phyloP scores from a whole-genome alignment of 345 rosid genomes.

The Syzygium grande region DNA sequence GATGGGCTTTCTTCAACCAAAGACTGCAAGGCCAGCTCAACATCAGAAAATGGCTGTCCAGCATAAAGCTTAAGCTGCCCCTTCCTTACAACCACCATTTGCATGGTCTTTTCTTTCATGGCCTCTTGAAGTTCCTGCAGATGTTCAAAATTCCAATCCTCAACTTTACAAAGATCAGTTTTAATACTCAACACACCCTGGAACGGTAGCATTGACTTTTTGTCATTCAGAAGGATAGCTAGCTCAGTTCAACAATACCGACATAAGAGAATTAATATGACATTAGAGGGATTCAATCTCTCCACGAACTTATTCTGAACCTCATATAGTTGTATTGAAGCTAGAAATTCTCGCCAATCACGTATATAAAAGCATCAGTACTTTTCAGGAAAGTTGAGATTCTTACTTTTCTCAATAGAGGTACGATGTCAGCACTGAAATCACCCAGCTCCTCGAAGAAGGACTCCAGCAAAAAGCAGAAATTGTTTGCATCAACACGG shows the following conservation, averaged over 20 bases:
- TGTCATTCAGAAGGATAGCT: not conserved
- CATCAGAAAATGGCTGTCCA: slow-evolving; percentile 68
- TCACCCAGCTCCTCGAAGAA: slow-evolving; percentile 60
- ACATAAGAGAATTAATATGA: not conserved
- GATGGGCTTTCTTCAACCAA: slow-evolving; percentile 21
- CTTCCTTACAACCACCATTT: slow-evolving; percentile 59
- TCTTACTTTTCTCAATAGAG: slow-evolving; percentile 49
- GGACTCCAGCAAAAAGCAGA: slow-evolving; percentile 58
- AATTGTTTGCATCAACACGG: slow-evolving; percentile 70
- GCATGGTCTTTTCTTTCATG: slow-evolving; percentile 33
- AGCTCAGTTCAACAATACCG: not conserved
- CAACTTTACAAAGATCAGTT: not conserved
- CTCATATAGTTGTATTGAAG: not conserved
- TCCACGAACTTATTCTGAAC: not conserved
- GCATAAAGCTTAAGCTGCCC: slow-evolving; percentile 68
- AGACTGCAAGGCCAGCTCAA: slow-evolving; percentile 51
- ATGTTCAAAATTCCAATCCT: not conserved
- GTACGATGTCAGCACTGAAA: slow-evolving; percentile 55
- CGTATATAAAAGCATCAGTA: not conserved
- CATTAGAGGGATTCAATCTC: not conserved
- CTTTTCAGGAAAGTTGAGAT: not conserved
- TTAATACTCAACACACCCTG: not conserved
- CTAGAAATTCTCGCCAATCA: not conserved
- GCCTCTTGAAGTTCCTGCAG: slow-evolving; percentile 54
- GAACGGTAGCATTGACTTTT: not conserved